Conservation (phyloP, 805 yeast species). For the Blastobotrys mokoenaii region DNA sequence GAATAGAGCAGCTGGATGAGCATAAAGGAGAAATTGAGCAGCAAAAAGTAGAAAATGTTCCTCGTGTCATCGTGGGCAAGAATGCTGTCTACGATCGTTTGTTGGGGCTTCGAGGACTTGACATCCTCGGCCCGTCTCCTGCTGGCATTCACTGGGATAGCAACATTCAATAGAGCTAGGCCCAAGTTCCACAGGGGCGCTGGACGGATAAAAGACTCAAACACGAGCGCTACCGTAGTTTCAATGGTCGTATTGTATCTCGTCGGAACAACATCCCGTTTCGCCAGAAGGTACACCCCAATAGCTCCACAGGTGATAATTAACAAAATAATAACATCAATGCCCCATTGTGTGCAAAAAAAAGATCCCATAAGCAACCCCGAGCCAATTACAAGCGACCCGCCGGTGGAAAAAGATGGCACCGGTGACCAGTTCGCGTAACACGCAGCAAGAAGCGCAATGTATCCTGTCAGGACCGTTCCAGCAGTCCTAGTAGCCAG, state of each 20-base stretch:
- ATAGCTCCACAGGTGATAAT: slow-evolving; percentile 24
- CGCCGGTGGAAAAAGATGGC: slow-evolving; percentile 6
- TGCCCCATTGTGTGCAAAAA: slow-evolving; percentile 6
- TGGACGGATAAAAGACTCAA: slow-evolving; percentile 12
- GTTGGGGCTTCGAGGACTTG: slow-evolving; percentile 1
- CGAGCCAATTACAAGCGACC: slow-evolving; percentile 9
- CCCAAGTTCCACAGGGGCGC: slow-evolving; percentile 10
- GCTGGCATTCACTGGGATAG: slow-evolving; percentile 12
- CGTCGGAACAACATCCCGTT: slow-evolving; percentile 21
- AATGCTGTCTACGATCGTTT: slow-evolving; percentile 29
- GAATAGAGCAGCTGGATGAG: slow-evolving; percentile 87
- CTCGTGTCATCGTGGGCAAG: slow-evolving; percentile 62
- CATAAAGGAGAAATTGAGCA: slow-evolving; percentile 89
- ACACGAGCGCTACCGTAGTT: slow-evolving; percentile 12
- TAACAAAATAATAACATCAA: slow-evolving; percentile 13
- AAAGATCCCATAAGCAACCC: slow-evolving; percentile 10
- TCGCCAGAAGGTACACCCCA: slow-evolving; percentile 24
- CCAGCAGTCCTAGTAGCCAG: slow-evolving; percentile 5
- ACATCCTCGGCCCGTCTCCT: neutral
- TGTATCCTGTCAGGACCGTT: slow-evolving; percentile 11
- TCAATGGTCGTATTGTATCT: slow-evolving; percentile 21
- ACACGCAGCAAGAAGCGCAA: slow-evolving; percentile 5
- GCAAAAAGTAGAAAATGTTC: slow-evolving; percentile 78
- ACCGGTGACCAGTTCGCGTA: neutral
- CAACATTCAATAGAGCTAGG: slow-evolving; percentile 11